phyloP scores from a whole-genome alignment of 2,329 filamentous ascomycete genomes.

The Cadophora luteo-olivacea region DNA sequence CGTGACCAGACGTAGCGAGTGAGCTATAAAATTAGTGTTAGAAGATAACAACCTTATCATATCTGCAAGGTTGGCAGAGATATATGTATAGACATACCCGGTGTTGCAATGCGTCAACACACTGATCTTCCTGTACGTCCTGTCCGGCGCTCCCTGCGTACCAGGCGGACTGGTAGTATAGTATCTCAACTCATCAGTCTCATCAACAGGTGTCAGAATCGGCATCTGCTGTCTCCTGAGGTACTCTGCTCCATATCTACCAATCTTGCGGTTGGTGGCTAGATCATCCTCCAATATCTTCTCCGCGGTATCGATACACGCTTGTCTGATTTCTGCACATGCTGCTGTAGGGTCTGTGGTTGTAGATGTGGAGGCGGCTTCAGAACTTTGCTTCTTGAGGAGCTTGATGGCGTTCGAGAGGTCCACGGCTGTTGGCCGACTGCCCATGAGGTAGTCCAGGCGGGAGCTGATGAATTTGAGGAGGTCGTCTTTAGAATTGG shows the following conservation, averaged over 20 bases:
- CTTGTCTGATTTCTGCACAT: constrained; percentile 62
- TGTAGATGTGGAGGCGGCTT: constrained; percentile 50
- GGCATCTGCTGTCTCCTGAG: constrained; percentile 54
- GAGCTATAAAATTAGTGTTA: constrained; percentile 58
- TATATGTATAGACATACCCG: constrained; percentile 59
- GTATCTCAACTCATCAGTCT: constrained; percentile 40
- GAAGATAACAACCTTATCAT: constrained; percentile 23
- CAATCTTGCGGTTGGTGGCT: constrained; percentile 85
- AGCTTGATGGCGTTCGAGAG: constrained; percentile 87
- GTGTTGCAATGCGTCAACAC: constrained; percentile 98
- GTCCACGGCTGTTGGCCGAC: constrained; percentile 93
- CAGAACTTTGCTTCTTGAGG: constrained; percentile 69
- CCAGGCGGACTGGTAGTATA: constrained; percentile 47
- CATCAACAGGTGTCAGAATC: constrained; percentile 31
- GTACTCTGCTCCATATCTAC: constrained; percentile 83
- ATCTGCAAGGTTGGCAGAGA: neutral
- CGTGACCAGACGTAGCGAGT: constrained; percentile 95
- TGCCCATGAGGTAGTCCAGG: constrained; percentile 85
- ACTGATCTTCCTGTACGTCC: constrained; percentile 65
- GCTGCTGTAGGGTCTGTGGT: constrained; percentile 23
- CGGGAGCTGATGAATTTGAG: constrained; percentile 76
- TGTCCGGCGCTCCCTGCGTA: constrained; percentile 50
- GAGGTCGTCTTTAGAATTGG: constrained; percentile 55
- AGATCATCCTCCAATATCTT: constrained; percentile 87
- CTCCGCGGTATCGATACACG: constrained; percentile 83